Conservation (phyloP, 805 yeast species). For the Cyberlindnera americana region DNA sequence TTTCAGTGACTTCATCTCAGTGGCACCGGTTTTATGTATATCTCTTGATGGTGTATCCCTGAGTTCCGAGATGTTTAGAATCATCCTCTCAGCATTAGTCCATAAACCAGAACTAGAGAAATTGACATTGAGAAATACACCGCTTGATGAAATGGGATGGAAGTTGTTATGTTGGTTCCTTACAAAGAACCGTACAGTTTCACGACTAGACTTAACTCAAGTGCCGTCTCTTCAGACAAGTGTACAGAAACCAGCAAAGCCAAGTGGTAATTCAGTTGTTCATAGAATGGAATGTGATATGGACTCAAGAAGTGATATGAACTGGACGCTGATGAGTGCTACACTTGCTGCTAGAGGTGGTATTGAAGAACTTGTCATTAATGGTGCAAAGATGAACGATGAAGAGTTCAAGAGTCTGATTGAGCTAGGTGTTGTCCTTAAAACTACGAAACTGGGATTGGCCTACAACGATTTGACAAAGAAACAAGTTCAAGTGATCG, state of each 20-base stretch:
- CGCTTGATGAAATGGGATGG: conserved; percentile 78
- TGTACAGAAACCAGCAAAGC: conserved; percentile 37
- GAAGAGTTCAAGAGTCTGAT: conserved; percentile 60
- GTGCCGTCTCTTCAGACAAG: conserved; percentile 34
- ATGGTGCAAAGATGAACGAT: conserved; percentile 69
- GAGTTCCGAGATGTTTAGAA: conserved; percentile 70
- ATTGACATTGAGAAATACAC: conserved; percentile 74
- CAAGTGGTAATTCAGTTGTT: conserved; percentile 28
- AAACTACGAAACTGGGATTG: conserved; percentile 66
- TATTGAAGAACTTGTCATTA: conserved; percentile 72
- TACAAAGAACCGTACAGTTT: conserved; percentile 54
- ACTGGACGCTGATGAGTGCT: conserved; percentile 79
- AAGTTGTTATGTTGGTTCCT: conserved; percentile 72
- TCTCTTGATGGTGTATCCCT: conserved; percentile 77
- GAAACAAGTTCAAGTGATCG: conserved; percentile 55
- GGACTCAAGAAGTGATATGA: conserved; percentile 61
- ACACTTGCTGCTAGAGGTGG: conserved; percentile 74
- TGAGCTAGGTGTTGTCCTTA: conserved; percentile 52
- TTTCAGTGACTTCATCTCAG: conserved; percentile 80
- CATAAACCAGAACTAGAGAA: conserved; percentile 63
- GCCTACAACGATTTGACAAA: conserved; percentile 69
- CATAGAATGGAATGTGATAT: conserved; percentile 36
- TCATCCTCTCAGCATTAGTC: conserved; percentile 61
- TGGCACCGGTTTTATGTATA: conserved; percentile 77
- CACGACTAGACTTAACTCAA: conserved; percentile 65